Evolutionary conservation across 2,329 filamentous ascomycete genomes (phyloP), one percentile per base, ranked within the genome.

Genomic region (Parascedosporium putredinis): DNA sequence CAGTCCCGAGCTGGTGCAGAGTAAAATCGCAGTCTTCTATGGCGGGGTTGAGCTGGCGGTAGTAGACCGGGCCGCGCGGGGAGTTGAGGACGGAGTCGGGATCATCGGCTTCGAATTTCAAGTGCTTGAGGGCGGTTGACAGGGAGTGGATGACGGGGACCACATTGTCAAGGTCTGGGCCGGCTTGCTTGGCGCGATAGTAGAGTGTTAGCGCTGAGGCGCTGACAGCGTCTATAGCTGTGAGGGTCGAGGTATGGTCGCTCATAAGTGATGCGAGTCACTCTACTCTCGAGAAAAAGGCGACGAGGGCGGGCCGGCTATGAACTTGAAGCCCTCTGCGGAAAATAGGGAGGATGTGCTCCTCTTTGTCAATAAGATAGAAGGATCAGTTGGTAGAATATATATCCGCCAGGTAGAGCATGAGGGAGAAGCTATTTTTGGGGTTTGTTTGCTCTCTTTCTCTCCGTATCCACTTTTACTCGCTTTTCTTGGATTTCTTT

Each of bases 31-130:
- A 75, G 57, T 80, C 75, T 55, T 75, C 68, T 48, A 81, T 62
- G 24, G 81, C 70, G 1, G 71, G 69, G 0, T 61, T 64, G 12
- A 83, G 66, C 57, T 78, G 72, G 31, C 71, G 67, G 7, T 64
- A 60, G 55, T 76, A 78, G 45, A 72, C 61, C 29, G 67, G 62
- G 20, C 64, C 64, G 38, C 64, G 58, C 1, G 64, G 54, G 27
- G 60, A 60, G 63, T 75, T 75, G 14, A 83, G 66, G 9, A 74
- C 65, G 8, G 79, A 81, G 55, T 76, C 74, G 1, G 69, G 67
- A 55, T 79, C 77, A 54, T 75, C 70, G 34, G 73, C 71, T 63
- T 83, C 79, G 54, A 72, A 67, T 50, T 75, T 76, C 23, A 83
- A 66, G 56, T 81, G 74, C 50, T 76, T 74, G 5, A 83, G 66